Percentiles rank a stretch among this genome's conserved stretches.
Conservation (phyloP, 2,329 filamentous ascomycete genomes). For the Aspergillaceae sp. region DNA sequence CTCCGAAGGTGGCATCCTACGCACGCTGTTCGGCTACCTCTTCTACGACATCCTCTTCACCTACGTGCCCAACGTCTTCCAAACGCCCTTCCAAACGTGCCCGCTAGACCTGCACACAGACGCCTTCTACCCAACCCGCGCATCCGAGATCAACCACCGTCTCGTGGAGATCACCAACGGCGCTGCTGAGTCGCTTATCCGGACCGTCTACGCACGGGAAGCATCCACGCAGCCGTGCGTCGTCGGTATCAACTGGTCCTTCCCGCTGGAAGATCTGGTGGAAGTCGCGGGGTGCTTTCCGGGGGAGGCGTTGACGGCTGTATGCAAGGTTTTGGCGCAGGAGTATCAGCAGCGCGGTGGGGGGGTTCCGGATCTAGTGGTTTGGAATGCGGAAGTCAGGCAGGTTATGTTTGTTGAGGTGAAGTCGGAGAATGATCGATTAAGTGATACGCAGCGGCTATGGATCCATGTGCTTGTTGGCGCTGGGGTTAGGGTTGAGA, state of each 20-base stretch:
- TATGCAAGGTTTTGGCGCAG: conserved; percentile 92
- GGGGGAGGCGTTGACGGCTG: conserved; percentile 67
- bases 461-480: conserved; percentile 92
- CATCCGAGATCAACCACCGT: conserved; percentile 79
- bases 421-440: conserved; percentile 78
- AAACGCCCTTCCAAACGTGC: conserved; percentile 89
- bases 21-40: conserved; percentile 83
- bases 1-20: conserved; percentile 79
- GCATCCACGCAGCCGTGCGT: conserved; percentile 67
- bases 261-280: conserved; percentile 65
- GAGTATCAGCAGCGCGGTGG: conserved; percentile 82
- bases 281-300: conserved; percentile 73
- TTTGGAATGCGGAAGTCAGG: conserved; percentile 60
- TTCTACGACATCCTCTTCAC: conserved; percentile 91
- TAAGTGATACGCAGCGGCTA: conserved; percentile 90
- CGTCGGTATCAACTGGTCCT: conserved; percentile 89
- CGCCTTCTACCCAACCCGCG: conserved; percentile 77
- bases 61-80: conserved; percentile 93
- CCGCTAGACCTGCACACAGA: conserved; percentile 90
- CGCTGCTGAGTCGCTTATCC: conserved; percentile 57
- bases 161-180: conserved; percentile 84
- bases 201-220: conserved; percentile 59
- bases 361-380: conserved; percentile 83
- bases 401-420: conserved; percentile 72
- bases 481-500: conserved; percentile 75